Conservation (phyloP, 371 early-diverging fungal genomes). For the Syncephalastrum racemosum region DNA sequence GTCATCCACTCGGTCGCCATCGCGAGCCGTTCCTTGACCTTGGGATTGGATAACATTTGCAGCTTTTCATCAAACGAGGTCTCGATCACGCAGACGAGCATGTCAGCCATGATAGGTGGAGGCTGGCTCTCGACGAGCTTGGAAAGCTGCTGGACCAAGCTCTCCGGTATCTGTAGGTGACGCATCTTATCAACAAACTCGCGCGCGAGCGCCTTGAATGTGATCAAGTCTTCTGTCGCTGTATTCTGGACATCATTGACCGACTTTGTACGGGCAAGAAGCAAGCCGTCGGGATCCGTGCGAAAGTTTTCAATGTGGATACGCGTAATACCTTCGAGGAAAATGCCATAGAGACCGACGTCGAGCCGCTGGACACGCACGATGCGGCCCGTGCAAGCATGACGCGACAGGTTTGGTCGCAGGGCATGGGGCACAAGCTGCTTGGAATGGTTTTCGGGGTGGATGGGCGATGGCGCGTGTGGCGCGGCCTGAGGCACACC, state of each 20-base stretch:
- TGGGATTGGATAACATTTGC: slow-evolving; percentile 55
- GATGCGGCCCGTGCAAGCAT: slow-evolving; percentile 48
- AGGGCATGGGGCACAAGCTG: neutral
- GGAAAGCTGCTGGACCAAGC: slow-evolving; percentile 62
- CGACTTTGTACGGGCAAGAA: slow-evolving; percentile 26
- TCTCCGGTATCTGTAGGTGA: slow-evolving; percentile 69
- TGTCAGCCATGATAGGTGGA: slow-evolving; percentile 68
- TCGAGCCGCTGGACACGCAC: slow-evolving; percentile 39
- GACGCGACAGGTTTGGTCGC: neutral
- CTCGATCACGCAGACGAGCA: slow-evolving; percentile 75
- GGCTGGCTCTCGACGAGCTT: slow-evolving; percentile 66
- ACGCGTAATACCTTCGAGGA: slow-evolving; percentile 41
- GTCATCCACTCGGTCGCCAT: slow-evolving; percentile 67
- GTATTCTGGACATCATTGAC: slow-evolving; percentile 35
- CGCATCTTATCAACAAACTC: slow-evolving; percentile 62
- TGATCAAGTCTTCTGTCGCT: slow-evolving; percentile 41
- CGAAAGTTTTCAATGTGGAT: slow-evolving; percentile 24
- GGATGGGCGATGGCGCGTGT: neutral
- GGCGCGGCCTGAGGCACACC: neutral
- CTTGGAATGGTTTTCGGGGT: neutral
- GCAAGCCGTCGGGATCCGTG: slow-evolving; percentile 17
- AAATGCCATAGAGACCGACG: slow-evolving; percentile 37
- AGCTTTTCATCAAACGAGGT: slow-evolving; percentile 74
- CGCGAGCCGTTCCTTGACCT: slow-evolving; percentile 59
- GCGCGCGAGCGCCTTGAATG: slow-evolving; percentile 59